Conservation (phyloP, 2,329 filamentous ascomycete genomes). For the Ophiosphaerella korrae region DNA sequence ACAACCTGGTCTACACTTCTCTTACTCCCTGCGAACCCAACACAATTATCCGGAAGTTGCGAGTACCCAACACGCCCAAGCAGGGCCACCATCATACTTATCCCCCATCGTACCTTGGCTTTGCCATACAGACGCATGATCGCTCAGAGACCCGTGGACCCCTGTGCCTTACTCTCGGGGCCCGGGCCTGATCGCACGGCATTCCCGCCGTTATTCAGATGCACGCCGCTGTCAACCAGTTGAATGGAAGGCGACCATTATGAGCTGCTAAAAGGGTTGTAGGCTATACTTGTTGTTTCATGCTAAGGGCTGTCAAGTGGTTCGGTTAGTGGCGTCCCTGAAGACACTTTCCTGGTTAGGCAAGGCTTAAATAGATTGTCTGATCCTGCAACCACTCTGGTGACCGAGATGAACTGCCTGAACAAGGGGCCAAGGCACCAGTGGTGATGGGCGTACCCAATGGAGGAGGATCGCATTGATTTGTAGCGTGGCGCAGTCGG, state of each 20-base stretch:
- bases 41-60: background rate
- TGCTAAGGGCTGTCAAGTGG: background rate
- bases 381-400: constrained; percentile 10
- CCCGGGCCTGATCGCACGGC: constrained; percentile 6
- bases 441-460: background rate
- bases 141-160: background rate
- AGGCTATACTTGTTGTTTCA: background rate
- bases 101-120: constrained; percentile 6
- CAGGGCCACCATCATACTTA: constrained; percentile 10
- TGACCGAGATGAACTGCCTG: background rate
- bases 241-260: background rate
- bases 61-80: background rate
- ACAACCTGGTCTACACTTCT: constrained; percentile 2
- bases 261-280: background rate
- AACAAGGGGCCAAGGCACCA: constrained; percentile 1
- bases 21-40: constrained; percentile 3
- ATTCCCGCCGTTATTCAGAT: constrained; percentile 5
- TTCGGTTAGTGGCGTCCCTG: constrained; percentile 5
- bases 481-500: constrained; percentile 5
- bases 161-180: constrained; percentile 3
- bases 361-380: background rate
- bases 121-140: constrained; percentile 7
- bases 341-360: constrained; percentile 19
- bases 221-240: constrained; percentile 15
- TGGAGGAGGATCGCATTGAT: background rate